phyloP scores from a whole-genome alignment of 306 rosid species.

The Gastrolobium villosum region DNA sequence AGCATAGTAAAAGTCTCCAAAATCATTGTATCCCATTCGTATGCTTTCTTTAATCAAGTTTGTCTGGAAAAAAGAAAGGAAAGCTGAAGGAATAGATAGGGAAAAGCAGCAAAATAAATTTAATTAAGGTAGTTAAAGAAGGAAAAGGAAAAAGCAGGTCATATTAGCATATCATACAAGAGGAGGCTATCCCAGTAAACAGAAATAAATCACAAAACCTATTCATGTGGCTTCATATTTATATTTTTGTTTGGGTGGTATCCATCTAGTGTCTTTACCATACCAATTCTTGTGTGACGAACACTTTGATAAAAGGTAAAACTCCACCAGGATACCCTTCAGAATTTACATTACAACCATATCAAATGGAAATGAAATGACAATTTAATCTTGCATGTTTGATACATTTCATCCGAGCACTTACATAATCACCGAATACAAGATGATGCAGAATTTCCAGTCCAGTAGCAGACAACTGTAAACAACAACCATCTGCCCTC shows the following conservation, averaged over 20 bases:
- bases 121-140: slow-evolving; percentile 2
- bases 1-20: slow-evolving; percentile 94
- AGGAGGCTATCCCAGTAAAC: background rate
- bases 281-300: slow-evolving; percentile 1
- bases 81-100: slow-evolving; percentile 39
- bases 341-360: slow-evolving; percentile 8
- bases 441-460: slow-evolving; percentile 16
- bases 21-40: slow-evolving; percentile 99
- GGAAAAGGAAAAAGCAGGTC: slow-evolving; percentile 18
- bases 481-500: slow-evolving; percentile 10
- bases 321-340: background rate
- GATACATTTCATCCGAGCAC: slow-evolving; percentile 3
- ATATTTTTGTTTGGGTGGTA: slow-evolving; percentile 26
- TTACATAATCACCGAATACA: background rate
- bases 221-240: slow-evolving; percentile 26
- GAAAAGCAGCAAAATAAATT: slow-evolving; percentile 10
- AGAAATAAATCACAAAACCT: slow-evolving; percentile 27
- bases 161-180: slow-evolving; percentile 1
- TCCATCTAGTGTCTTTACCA: slow-evolving; percentile 27
- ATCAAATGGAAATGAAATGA: slow-evolving; percentile 10
- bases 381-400: background rate
- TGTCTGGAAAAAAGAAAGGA: slow-evolving; percentile 68
- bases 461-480: slow-evolving; percentile 25
- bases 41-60: slow-evolving; percentile 98
- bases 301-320: background rate